These are phyloP conservation scores for Yamagishiella unicocca DNA, from an alignment of 139 green algal species.

Conservation along the genomic window DNA sequence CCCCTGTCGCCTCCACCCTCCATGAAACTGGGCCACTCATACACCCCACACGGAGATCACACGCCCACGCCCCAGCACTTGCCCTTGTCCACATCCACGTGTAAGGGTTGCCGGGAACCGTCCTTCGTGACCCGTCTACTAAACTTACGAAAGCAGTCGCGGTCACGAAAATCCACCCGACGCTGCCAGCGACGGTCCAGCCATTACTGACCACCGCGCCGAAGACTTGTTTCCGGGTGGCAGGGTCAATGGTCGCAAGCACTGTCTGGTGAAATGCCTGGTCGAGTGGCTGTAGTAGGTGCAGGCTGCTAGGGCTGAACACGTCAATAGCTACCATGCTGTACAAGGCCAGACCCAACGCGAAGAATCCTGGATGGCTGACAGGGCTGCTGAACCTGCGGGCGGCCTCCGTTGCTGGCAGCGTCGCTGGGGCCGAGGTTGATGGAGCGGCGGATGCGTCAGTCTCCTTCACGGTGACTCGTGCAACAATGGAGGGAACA, in stretches of 20 bases:
- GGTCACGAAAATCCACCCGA: slow-evolving; percentile 28
- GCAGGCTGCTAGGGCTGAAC: neutral
- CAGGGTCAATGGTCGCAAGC: neutral
- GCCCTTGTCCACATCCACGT: too few species aligned
- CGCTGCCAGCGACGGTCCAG: neutral
- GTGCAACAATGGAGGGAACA: too few species aligned
- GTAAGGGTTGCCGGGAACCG: too few species aligned
- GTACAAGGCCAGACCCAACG: neutral
- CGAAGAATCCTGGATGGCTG: neutral
- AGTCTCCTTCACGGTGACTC: too few species aligned
- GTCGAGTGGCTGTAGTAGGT: slow-evolving; percentile 39
- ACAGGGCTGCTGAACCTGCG: neutral
- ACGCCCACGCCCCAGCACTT: too few species aligned
- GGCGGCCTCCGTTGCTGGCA: too few species aligned
- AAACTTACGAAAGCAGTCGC: slow-evolving; percentile 23
- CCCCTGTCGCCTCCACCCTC: too few species aligned
- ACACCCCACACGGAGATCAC: too few species aligned
- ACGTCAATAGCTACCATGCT: slow-evolving; percentile 16
- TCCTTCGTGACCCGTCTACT: too few species aligned
- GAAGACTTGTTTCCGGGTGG: neutral
- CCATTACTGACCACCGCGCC: slow-evolving; percentile 4
- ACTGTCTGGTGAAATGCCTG: neutral
- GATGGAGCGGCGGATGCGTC: too few species aligned
- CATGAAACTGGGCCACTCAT: too few species aligned
- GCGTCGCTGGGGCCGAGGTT: too few species aligned